Conservation (phyloP, 1,284 basidiomycete genomes). For the Coriolopsis trogii region DNA sequence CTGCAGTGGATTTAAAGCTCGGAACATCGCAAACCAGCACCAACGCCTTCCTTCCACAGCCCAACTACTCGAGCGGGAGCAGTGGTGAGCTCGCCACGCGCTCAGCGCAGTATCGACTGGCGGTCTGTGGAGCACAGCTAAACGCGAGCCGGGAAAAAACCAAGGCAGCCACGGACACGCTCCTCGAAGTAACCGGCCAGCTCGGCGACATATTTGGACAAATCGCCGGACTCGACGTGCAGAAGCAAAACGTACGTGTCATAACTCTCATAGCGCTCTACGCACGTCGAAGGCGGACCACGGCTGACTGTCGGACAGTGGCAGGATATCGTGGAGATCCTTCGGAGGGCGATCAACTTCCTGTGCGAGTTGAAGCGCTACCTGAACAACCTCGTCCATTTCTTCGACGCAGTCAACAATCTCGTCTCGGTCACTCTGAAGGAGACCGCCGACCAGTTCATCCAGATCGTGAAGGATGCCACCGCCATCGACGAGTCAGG, state of each 20-base stretch:
- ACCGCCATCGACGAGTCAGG: not conserved
- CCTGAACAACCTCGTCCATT: constrained; percentile 13
- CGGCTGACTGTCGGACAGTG: too few relatives aligned
- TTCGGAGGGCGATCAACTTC: constrained; percentile 6
- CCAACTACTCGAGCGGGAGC: constrained; percentile 5
- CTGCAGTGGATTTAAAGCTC: constrained; percentile 3
- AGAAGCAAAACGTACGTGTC: constrained; percentile 4
- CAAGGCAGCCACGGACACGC: constrained; percentile 5
- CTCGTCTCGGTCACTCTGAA: constrained; percentile 9
- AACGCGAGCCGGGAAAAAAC: constrained; percentile 10
- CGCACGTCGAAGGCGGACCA: too few relatives aligned
- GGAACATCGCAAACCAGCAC: constrained; percentile 2
- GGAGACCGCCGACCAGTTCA: constrained; percentile 6
- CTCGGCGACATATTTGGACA: constrained; percentile 9
- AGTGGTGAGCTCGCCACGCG: not conserved
- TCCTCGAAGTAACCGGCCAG: constrained; percentile 5
- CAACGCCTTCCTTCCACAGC: constrained; percentile 6
- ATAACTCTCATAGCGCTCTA: too few relatives aligned
- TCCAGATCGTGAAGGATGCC: constrained; percentile 4
- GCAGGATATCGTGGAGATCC: constrained; percentile 6
- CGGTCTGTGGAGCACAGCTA: constrained; percentile 2
- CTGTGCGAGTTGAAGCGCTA: constrained; percentile 13
- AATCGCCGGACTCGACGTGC: constrained; percentile 4
- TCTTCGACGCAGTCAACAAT: constrained; percentile 11
- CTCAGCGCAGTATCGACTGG: constrained; percentile 3